Conservation (phyloP, 805 yeast genomes). For the Jamesozyma lodderae region DNA sequence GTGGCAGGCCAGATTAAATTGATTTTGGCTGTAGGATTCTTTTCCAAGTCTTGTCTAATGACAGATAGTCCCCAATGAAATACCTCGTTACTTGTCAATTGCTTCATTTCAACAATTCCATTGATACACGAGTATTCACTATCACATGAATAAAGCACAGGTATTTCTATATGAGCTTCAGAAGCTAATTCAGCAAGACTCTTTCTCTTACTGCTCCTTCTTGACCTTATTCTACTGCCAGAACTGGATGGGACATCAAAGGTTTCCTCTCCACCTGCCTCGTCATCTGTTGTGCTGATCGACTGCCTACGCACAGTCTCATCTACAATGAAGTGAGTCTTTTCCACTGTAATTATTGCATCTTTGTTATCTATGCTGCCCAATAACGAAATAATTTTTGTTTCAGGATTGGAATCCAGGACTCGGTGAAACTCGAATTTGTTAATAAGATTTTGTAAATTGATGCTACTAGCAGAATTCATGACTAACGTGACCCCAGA, state of each 20-base stretch:
- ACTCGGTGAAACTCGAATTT: conserved; percentile 40
- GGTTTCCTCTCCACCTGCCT: background rate
- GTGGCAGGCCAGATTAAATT: conserved; percentile 87
- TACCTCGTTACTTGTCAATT: conserved; percentile 68
- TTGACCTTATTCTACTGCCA: too few species aligned
- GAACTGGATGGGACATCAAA: too few species aligned
- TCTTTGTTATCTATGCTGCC: conserved; percentile 53
- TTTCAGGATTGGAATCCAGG: conserved; percentile 53
- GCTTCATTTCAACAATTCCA: conserved; percentile 21
- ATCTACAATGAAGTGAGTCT: conserved; percentile 48
- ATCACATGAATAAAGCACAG: conserved; percentile 21
- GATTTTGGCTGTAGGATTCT: conserved; percentile 54
- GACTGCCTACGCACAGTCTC: conserved; percentile 13
- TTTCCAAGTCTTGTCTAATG: conserved; percentile 37
- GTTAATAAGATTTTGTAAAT: conserved; percentile 23
- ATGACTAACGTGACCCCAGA: too few species aligned
- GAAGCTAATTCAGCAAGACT: background rate
- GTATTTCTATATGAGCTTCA: conserved; percentile 5
- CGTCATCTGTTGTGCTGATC: background rate
- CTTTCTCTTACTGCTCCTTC: background rate
- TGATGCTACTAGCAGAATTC: too few species aligned
- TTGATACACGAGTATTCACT: conserved; percentile 25
- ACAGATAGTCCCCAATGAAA: conserved; percentile 71
- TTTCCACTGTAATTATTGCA: conserved; percentile 70
- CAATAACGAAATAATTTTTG: conserved; percentile 55